Base-by-base conservation (phyloP, 148 eudicot genomes). In the Cornus suecica region DNA sequence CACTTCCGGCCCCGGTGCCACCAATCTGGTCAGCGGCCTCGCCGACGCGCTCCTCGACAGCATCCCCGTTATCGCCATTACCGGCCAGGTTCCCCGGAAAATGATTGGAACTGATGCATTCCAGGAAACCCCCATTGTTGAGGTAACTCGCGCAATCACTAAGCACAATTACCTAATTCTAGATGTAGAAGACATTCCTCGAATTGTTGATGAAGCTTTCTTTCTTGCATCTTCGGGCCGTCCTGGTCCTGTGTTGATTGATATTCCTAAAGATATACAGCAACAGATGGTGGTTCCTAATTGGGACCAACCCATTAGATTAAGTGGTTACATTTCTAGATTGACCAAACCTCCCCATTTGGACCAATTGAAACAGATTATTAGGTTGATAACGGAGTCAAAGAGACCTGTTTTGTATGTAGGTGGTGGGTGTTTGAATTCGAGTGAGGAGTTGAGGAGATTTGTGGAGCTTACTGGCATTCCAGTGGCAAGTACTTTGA, bases 21-120 rank as follows among this genome's bases (percentile, higher is more conserved):
- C 88, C 15, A 87, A 87, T 32, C 73, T 85, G 2, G 86, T 85
- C 1, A 79, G 83, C 16, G 90, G 88, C 0, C 83, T 87, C 5
- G 87, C 88, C 22, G 88, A 87, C 54, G 90, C 90, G 20, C 60
- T 83, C 10, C 82, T 87, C 22, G 90, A 87, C n/a, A 83, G 85
- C 9, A 74, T 87, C 23, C 88, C 88, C 0, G 31, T 87, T 8
- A 88, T 87, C 1, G 88, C 86, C 26, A 87, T 87, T 14, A 87
- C 90, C 1, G 88, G 90, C 0, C 90, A 87, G 56, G 90, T 87
- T 18, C 88, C 90, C 0, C 56, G 88, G 8, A 54, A 85, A 0
- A 83, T 87, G 90, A 83, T 87, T n/a, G 90, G 90, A 5, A 84
- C 90, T 2, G 90, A 87, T 27, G 88, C 90, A 0, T 87, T 87